Evolutionary conservation across 306 rosid genomes (phyloP).

Genomic region (Delonix regia): DNA sequence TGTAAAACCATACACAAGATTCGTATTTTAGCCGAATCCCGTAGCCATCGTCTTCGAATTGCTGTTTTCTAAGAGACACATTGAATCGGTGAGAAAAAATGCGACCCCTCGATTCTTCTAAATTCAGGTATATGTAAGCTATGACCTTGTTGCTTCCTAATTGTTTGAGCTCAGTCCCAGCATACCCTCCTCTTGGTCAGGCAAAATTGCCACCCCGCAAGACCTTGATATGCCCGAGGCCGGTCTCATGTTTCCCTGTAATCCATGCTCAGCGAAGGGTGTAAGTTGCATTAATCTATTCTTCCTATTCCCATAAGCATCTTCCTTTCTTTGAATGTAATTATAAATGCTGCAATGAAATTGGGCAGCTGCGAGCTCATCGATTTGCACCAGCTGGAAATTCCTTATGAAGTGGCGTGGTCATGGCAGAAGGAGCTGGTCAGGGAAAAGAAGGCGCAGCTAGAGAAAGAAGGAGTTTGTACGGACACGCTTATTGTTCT

Average conservation of each 20-base stretch:
- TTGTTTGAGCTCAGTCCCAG: conserved; percentile 23
- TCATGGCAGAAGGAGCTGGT: conserved; percentile 50
- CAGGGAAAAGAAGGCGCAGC: conserved; percentile 40
- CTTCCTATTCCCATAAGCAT: conserved; percentile 18
- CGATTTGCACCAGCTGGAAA: conserved; percentile 59
- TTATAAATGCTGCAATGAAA: no score
- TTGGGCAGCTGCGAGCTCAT: conserved; percentile 68
- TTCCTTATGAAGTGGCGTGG: conserved; percentile 65
- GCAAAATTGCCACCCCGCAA: neutral
- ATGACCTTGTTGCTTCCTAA: conserved; percentile 40
- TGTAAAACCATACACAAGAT: no score
- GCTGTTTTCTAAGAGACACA: neutral
- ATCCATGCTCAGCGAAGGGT: conserved; percentile 11
- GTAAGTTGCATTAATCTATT: conserved; percentile 42
- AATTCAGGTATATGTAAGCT: neutral
- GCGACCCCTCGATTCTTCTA: neutral
- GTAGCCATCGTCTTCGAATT: neutral
- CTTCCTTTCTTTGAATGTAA: neutral
- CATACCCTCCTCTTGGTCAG: conserved; percentile 19
- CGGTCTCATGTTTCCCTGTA: neutral
- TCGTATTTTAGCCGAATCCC: neutral
- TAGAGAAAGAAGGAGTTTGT: conserved; percentile 43
- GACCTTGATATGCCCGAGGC: neutral
- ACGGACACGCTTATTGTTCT: conserved; percentile 42
- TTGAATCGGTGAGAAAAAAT: neutral